These are phyloP conservation scores for Podaxis carcinomalis DNA, from an alignment of 768 basidiomycete genomes.

Conservation along the genomic window DNA sequence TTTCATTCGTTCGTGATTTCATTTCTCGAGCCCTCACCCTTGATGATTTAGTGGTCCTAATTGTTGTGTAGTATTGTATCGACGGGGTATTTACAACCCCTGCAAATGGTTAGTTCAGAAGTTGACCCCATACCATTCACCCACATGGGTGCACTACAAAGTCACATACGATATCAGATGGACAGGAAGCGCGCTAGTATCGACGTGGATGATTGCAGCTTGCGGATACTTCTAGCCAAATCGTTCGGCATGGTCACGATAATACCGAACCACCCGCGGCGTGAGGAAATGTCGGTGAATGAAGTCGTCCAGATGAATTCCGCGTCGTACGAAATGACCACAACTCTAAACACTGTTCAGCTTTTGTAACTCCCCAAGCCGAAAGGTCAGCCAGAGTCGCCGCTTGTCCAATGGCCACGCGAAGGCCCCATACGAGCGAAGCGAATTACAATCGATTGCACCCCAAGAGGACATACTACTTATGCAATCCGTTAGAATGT, in stretches of 20 bases:
- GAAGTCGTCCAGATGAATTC: too few species aligned
- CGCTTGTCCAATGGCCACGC: not conserved
- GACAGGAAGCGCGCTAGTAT: not conserved
- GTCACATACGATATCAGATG: not conserved
- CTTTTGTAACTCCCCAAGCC: too few species aligned
- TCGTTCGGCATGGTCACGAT: too few species aligned
- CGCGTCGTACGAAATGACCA: too few species aligned
- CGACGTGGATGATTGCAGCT: not conserved
- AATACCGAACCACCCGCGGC: too few species aligned
- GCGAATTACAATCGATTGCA: not conserved
- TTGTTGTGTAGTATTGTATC: not conserved
- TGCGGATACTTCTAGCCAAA: too few species aligned
- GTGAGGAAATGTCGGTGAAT: too few species aligned
- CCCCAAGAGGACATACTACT: not conserved
- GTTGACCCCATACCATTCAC: not conserved
- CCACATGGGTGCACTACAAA: not conserved
- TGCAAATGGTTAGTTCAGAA: not conserved
- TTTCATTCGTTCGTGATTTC: not conserved
- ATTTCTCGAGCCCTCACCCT: not conserved
- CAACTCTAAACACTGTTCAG: too few species aligned
- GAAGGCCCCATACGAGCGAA: not conserved
- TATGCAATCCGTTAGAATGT: not conserved
- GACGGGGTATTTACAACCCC: not conserved
- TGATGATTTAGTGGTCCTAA: not conserved
- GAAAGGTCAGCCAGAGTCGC: not conserved